phyloP scores from a whole-genome alignment of 1,284 basidiomycete genomes.

The Ceratobasidium theobromae region DNA sequence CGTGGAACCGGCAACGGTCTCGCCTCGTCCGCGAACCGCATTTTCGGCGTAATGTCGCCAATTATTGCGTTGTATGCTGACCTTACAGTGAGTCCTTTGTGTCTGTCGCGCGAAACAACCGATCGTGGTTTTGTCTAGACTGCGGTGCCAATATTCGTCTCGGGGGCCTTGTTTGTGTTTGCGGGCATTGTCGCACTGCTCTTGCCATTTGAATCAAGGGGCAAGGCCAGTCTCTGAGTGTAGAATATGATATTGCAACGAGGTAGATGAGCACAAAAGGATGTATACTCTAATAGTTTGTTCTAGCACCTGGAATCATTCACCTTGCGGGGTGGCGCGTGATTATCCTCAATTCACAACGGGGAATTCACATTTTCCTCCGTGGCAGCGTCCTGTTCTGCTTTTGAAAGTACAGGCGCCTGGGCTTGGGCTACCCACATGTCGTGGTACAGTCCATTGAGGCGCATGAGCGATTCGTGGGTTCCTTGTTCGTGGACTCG shows the following conservation, averaged over 20 bases:
- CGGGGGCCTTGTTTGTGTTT: conserved; percentile 63
- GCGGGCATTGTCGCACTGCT: conserved; percentile 61
- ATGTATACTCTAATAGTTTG: background rate
- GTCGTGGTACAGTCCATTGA: conserved; percentile 73
- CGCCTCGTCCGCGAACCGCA: conserved; percentile 57
- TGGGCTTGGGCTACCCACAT: conserved; percentile 82
- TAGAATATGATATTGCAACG: background rate
- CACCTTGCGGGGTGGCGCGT: no score
- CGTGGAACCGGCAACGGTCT: conserved; percentile 73
- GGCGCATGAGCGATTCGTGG: conserved; percentile 76
- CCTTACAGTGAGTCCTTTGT: conserved; percentile 41
- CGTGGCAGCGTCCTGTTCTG: background rate
- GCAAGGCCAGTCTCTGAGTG: conserved; percentile 59
- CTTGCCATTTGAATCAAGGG: conserved; percentile 69
- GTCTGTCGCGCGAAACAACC: background rate
- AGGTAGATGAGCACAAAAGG: background rate
- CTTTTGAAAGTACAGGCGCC: conserved; percentile 9
- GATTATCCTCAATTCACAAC: background rate
- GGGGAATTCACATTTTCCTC: conserved; percentile 6
- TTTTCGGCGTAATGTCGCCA: conserved; percentile 69
- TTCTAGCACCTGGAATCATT: no score
- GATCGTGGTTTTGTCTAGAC: conserved; percentile 42
- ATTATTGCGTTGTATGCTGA: conserved; percentile 66
- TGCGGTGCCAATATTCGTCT: conserved; percentile 68
- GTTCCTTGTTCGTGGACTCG: conserved; percentile 88